phyloP scores from a whole-genome alignment of 2,329 filamentous ascomycete genomes.

The Colletotrichum musae region DNA sequence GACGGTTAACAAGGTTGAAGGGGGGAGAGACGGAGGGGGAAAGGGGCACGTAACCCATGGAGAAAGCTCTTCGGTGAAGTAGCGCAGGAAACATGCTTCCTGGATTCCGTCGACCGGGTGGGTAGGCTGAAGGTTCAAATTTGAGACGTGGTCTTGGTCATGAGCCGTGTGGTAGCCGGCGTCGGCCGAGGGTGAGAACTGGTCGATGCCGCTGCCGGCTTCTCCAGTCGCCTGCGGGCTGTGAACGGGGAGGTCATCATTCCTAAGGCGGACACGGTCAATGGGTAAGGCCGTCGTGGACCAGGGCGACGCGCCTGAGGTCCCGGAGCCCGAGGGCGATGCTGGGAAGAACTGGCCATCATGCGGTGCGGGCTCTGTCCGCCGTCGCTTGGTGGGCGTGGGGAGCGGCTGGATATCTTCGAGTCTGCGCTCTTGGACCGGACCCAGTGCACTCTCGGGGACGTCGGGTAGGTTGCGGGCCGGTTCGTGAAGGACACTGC shows the following conservation, averaged over 20 bases:
- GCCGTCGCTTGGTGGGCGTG: constrained; percentile 22
- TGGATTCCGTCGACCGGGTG: constrained; percentile 45
- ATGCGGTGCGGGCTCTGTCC: constrained; percentile 8
- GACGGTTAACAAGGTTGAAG: constrained; percentile 9
- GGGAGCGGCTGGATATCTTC: constrained; percentile 6
- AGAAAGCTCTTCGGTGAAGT: constrained; percentile 57
- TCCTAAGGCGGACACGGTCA: neutral
- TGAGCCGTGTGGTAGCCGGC: constrained; percentile 6
- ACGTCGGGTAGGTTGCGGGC: constrained; percentile 11
- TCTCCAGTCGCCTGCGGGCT: constrained; percentile 37
- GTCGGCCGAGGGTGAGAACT: constrained; percentile 26
- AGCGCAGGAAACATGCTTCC: constrained; percentile 55
- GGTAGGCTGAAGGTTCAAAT: neutral
- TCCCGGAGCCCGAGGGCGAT: constrained; percentile 22
- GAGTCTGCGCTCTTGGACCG: neutral
- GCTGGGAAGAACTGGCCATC: constrained; percentile 25
- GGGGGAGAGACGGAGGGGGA: rapidly evolving
- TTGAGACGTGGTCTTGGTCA: neutral
- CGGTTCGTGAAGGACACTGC: constrained; percentile 4
- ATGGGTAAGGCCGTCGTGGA: constrained; percentile 10
- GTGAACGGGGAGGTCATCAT: neutral
- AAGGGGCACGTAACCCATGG: constrained; percentile 51
- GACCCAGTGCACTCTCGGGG: neutral
- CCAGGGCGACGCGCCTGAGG: constrained; percentile 9
- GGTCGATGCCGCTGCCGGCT: neutral